Conservation (phyloP, 2,329 filamentous ascomycete species). For the Sporothrix brasiliensis region DNA sequence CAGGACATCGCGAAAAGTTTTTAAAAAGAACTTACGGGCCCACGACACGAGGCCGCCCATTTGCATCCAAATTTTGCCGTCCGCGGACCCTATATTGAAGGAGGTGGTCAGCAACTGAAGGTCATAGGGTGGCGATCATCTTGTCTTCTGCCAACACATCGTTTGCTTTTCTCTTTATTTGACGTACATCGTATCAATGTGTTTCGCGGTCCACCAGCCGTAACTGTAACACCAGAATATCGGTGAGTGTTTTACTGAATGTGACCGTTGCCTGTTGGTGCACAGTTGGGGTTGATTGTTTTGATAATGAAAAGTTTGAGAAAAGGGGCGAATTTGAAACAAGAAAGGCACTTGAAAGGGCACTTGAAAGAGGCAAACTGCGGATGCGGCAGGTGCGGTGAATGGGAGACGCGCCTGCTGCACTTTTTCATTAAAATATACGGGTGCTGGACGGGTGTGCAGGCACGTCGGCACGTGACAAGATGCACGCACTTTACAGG, state of each 20-base stretch:
- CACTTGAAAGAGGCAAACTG: neutral
- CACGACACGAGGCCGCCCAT: conserved; percentile 36
- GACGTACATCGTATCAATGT: conserved; percentile 12
- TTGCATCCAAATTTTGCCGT: conserved; percentile 22
- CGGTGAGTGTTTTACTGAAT: neutral
- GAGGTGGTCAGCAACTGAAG: neutral
- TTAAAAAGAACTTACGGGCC: conserved; percentile 41
- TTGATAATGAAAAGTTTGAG: conserved; percentile 6
- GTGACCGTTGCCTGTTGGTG: neutral
- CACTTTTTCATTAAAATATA: neutral
- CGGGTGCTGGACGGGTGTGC: neutral
- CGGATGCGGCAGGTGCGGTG: neutral
- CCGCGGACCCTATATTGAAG: conserved; percentile 22
- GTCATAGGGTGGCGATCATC: neutral
- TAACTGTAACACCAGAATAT: neutral
- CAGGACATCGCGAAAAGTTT: neutral
- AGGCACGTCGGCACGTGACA: conserved; percentile 32
- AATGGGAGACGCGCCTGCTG: conserved; percentile 30
- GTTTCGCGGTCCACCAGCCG: neutral
- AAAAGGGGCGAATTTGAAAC: conserved; percentile 25
- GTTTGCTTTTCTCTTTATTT: neutral
- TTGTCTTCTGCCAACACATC: neutral
- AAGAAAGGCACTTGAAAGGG: neutral
- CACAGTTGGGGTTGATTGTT: neutral
- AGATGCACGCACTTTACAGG: conserved; percentile 23